Base-by-base conservation (phyloP, 495 filamentous ascomycete species). In the Lophiotrema nucula region DNA sequence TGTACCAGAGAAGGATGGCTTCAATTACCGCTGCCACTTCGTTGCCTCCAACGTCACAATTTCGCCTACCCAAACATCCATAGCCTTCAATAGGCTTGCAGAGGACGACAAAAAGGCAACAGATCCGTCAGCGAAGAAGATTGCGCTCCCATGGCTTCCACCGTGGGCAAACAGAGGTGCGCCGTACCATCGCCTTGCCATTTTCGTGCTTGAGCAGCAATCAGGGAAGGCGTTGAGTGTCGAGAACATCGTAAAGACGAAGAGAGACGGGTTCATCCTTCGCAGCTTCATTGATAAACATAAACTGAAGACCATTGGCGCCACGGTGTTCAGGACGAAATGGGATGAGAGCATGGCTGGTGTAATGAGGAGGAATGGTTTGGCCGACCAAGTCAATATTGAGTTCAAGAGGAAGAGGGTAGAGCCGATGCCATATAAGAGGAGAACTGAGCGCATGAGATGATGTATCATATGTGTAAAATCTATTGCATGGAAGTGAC, bases 311-410 rank as follows among this genome's bases (percentile, higher is more conserved):
- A 79, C 91, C 5, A 85, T 96, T 33, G 93, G 93, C 48, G 85
- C 88, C 28, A 84, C 81, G 69, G 73, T 99, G 65, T 99, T 96
- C 83, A 84, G 93, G 58, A 86, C 81, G 60, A 72, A 85, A 57
- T 99, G 91, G 90, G 93, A 99, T 70, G 88, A 90, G 37, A 79
- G 81, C 50, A 99, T 87, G 31, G 83, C 80, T 56, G 84, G 77
- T 33, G 89, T 99, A 53, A 97, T 99, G 92, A 75, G 82, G 70
- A 75, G 86, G 69, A 83, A 88, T 56, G 84, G 83, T 48, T 76
- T 92, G 49, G 77, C 81, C 33, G 88, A 88, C 18, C 84, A 85
- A 53, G 87, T 47, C n/a, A 58, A 96, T 66, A 68, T 96, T 52
- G 89, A 96, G 76, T 91, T 93, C 70, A 87, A 83, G 74, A 80